Conservation (phyloP, 805 yeast genomes). For the Starmerella apicola region DNA sequence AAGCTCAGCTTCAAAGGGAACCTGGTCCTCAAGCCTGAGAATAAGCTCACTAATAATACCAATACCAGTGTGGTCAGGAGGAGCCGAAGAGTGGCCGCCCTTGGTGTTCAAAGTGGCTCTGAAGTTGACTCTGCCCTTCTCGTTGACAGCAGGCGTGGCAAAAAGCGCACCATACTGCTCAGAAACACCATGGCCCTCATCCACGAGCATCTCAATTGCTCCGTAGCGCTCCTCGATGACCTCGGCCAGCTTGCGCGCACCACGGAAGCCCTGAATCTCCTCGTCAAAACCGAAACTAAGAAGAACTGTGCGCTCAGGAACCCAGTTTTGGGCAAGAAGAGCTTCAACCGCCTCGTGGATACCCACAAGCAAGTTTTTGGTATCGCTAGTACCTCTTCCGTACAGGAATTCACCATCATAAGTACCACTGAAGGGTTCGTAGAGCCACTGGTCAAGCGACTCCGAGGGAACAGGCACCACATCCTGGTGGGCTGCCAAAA, state of each 20-base stretch:
- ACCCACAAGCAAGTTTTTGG: conserved; percentile 50
- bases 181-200: conserved; percentile 47
- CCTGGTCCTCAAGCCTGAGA: conserved; percentile 40
- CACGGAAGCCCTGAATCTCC: conserved; percentile 51
- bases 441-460: conserved; percentile 44
- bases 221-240: conserved; percentile 47
- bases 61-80: conserved; percentile 72
- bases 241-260: conserved; percentile 43
- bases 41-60: conserved; percentile 58
- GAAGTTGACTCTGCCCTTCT: conserved; percentile 48
- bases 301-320: conserved; percentile 46
- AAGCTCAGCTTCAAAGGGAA: conserved; percentile 9
- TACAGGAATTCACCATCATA: conserved; percentile 50
- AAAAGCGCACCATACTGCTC: conserved; percentile 37
- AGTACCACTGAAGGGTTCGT: conserved; percentile 52
- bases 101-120: conserved; percentile 41
- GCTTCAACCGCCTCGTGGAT: conserved; percentile 53
- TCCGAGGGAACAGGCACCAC: conserved; percentile 56
- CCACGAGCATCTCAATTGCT: conserved; percentile 50
- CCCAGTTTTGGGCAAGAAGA: conserved; percentile 37
- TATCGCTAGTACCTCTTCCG: conserved; percentile 68
- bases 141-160: conserved; percentile 47
- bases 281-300: conserved; percentile 66
- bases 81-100: conserved; percentile 73
- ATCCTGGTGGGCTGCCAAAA: conserved; percentile 64